phyloP scores from a whole-genome alignment of 2,329 filamentous ascomycete genomes.

The Fusarium transvaalense region DNA sequence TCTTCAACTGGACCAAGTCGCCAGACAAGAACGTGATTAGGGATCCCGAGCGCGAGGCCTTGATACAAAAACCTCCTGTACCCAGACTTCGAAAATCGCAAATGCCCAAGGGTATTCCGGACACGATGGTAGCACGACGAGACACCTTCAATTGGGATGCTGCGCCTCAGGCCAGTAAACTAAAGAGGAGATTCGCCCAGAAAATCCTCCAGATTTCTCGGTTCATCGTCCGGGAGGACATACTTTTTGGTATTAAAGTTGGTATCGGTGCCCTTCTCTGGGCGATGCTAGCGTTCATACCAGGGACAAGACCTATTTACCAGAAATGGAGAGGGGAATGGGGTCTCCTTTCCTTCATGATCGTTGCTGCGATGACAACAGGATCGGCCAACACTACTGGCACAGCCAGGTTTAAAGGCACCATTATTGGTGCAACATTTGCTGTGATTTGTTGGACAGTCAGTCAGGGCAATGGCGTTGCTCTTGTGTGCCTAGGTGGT shows the following conservation, averaged over 20 bases:
- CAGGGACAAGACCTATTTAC: slow-evolving; percentile 82
- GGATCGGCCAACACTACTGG: slow-evolving; percentile 96
- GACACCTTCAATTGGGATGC: slow-evolving; percentile 69
- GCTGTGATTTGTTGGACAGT: slow-evolving; percentile 84
- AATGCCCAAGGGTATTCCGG: slow-evolving; percentile 68
- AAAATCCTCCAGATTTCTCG: slow-evolving; percentile 60
- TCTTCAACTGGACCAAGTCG: slow-evolving; percentile 19
- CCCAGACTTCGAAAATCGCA: slow-evolving; percentile 66
- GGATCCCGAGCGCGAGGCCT: slow-evolving; percentile 59
- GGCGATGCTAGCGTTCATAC: slow-evolving; percentile 88
- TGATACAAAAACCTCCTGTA: slow-evolving; percentile 57
- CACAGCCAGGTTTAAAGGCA: slow-evolving; percentile 86
- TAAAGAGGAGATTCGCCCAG: slow-evolving; percentile 62
- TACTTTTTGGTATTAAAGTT: slow-evolving; percentile 90
- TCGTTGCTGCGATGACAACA: slow-evolving; percentile 97
- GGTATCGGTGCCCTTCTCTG: slow-evolving; percentile 90
- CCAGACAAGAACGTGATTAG: slow-evolving; percentile 41
- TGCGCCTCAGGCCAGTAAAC: slow-evolving; percentile 60
- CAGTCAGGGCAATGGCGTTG: slow-evolving; percentile 77
- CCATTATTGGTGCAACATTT: slow-evolving; percentile 80
- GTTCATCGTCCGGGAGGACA: slow-evolving; percentile 66
- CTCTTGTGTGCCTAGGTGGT: slow-evolving; percentile 85
- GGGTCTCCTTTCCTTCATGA: slow-evolving; percentile 97
- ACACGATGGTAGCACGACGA: slow-evolving; percentile 63
- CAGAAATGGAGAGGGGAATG: slow-evolving; percentile 94